Evolutionary conservation across 2,329 filamentous ascomycete genomes (phyloP).

Genomic region (Coniochaeta pulveracea): DNA sequence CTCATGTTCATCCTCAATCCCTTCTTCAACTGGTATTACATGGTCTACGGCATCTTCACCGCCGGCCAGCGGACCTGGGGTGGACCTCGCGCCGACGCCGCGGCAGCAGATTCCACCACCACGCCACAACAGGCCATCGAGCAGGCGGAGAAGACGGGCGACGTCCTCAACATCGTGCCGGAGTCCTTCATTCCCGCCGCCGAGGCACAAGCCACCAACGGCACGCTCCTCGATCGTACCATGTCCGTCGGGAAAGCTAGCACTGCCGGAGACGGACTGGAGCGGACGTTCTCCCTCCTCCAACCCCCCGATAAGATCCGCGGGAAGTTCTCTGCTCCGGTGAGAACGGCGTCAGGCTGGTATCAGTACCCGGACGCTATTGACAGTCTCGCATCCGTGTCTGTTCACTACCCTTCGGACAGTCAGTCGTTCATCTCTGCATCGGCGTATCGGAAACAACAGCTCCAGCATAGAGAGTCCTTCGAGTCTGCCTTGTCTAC

Average conservation of each 20-base stretch:
- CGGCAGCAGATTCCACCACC: constrained; percentile 62
- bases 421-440: constrained; percentile 12
- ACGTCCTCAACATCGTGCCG: constrained; percentile 82
- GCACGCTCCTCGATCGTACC: constrained; percentile 15
- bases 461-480: constrained; percentile 47
- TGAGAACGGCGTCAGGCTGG: constrained; percentile 55
- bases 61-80: constrained; percentile 93
- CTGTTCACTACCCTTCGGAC: too few relatives aligned
- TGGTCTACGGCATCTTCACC: constrained; percentile 94
- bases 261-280: constrained; percentile 24
- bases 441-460: constrained; percentile 20
- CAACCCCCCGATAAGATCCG: constrained; percentile 66
- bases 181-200: constrained; percentile 66
- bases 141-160: constrained; percentile 63
- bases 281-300: constrained; percentile 44
- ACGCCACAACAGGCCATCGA: constrained; percentile 78
- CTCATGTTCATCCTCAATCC: constrained; percentile 93
- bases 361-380: constrained; percentile 60
- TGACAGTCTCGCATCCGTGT: constrained; percentile 50
- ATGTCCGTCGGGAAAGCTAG: constrained; percentile 12
- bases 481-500: constrained; percentile 54
- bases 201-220: constrained; percentile 20
- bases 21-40: constrained; percentile 97
- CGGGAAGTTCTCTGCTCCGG: constrained; percentile 65
- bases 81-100: constrained; percentile 82